Evolutionary conservation across 495 filamentous ascomycete species (phyloP).

Genomic region (Xylaria scruposa): DNA sequence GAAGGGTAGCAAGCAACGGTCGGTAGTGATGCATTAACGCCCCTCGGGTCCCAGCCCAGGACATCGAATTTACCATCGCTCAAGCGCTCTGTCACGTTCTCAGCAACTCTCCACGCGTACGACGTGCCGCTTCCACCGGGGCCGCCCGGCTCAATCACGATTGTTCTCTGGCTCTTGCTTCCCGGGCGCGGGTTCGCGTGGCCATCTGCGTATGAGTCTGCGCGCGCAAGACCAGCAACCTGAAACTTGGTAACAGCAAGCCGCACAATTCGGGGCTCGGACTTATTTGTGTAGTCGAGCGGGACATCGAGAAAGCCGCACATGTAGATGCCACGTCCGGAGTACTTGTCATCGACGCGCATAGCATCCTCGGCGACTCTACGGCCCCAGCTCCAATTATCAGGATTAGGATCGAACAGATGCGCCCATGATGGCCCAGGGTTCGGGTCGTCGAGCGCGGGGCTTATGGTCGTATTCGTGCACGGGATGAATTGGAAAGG

Average conservation of each 20-base stretch:
- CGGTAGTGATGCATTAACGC: constrained; percentile 59
- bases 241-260: constrained; percentile 55
- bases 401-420: constrained; percentile 50
- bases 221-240: constrained; percentile 49
- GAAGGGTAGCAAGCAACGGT: constrained; percentile 57
- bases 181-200: constrained; percentile 28
- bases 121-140: constrained; percentile 54
- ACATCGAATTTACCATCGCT: constrained; percentile 55
- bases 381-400: constrained; percentile 51
- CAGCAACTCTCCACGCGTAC: constrained; percentile 45
- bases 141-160: constrained; percentile 56
- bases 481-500: constrained; percentile 53
- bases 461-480: constrained; percentile 45
- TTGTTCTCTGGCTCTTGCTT: constrained; percentile 52
- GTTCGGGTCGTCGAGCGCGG: constrained; percentile 44
- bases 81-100: constrained; percentile 44
- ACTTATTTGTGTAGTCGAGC: constrained; percentile 53
- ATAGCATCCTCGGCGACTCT: constrained; percentile 8
- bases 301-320: constrained; percentile 57
- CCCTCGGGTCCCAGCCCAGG: constrained; percentile 63
- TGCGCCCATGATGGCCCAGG: constrained; percentile 45
- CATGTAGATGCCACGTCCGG: constrained; percentile 51
- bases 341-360: constrained; percentile 32
- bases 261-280: constrained; percentile 49
- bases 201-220: constrained; percentile 11